Conservation (phyloP, 306 rosid species). For the Cucurbita ficifolia region DNA sequence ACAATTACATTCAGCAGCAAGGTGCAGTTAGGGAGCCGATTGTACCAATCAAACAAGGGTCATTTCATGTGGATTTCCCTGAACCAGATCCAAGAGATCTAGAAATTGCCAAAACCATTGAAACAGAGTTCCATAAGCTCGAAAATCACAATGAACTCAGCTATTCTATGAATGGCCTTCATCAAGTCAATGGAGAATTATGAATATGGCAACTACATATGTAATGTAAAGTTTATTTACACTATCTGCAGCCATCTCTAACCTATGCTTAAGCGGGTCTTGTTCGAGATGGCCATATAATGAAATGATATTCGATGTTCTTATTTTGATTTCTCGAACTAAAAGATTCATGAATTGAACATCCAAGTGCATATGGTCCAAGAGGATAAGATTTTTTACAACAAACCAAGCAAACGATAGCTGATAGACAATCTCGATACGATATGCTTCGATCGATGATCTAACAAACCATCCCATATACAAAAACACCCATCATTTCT, state of each 20-base stretch:
- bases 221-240: background rate
- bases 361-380: background rate
- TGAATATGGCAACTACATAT: background rate
- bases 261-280: background rate
- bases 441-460: constrained; percentile 6
- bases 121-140: constrained; percentile 50
- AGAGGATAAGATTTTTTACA: background rate
- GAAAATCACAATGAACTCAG: constrained; percentile 39
- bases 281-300: background rate
- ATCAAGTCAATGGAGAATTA: constrained; percentile 3
- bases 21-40: constrained; percentile 25
- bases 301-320: background rate
- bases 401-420: background rate
- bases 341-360: background rate
- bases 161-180: background rate
- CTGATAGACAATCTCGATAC: background rate
- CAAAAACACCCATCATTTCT: constrained; percentile 24
- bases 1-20: constrained; percentile 38
- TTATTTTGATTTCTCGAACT: background rate
- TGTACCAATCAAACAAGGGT: constrained; percentile 46
- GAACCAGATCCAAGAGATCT: constrained; percentile 59
- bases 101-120: constrained; percentile 46
- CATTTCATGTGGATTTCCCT: constrained; percentile 67
- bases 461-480: constrained; percentile 31
- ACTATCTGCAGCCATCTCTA: background rate